These are phyloP conservation scores for Trichophaea hybrida DNA, from an alignment of 2,329 filamentous ascomycete species.

Conservation along the genomic window DNA sequence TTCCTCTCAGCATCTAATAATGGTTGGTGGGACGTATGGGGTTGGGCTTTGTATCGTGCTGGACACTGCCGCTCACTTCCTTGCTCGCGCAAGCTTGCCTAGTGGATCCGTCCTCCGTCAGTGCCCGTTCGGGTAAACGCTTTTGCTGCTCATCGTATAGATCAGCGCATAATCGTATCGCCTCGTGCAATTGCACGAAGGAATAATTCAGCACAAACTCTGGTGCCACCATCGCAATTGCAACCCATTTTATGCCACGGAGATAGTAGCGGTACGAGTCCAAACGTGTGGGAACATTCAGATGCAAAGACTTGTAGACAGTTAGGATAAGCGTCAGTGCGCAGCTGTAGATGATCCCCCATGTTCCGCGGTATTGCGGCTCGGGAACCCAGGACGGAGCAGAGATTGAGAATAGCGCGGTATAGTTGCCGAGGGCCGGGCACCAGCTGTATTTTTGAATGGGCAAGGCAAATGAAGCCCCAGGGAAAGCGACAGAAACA, in stretches of 20 bases:
- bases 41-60: neutral
- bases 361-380: neutral
- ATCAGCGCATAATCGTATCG: neutral
- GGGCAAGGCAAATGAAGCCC: too few relatives aligned
- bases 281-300: constrained; percentile 28
- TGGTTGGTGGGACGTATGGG: neutral
- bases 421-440: neutral
- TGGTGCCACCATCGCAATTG: constrained; percentile 27
- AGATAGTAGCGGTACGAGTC: neutral
- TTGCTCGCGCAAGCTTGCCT: neutral
- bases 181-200: constrained; percentile 12
- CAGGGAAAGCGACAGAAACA: too few relatives aligned
- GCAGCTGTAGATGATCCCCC: constrained; percentile 19
- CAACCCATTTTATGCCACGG: constrained; percentile 27
- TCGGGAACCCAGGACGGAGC: neutral
- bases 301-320: constrained; percentile 30
- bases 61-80: neutral
- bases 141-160: neutral
- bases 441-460: neutral
- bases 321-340: constrained; percentile 29
- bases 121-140: too few relatives aligned
- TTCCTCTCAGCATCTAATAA: neutral
- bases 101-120: neutral
- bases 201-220: constrained; percentile 28
- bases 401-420: neutral